phyloP scores from a whole-genome alignment of 78 protist species.

The Dictyostelium purpureum region DNA sequence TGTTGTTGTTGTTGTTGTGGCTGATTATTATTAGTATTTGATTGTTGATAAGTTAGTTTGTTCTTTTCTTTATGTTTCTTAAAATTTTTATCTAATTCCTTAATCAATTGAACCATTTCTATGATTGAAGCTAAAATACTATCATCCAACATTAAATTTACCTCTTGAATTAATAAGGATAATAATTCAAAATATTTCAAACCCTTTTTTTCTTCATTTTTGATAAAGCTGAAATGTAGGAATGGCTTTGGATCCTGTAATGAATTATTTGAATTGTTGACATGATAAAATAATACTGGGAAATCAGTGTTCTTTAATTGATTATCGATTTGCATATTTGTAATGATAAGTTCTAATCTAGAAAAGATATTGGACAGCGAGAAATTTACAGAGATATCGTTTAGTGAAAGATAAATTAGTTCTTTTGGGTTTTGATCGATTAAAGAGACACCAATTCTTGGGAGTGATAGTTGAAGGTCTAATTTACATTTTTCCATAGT shows the following conservation, averaged over 20 bases:
- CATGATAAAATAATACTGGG: conserved; percentile 78
- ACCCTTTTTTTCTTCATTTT: conserved; percentile 65
- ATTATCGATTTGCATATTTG: conserved; percentile 70
- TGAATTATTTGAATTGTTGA: not conserved
- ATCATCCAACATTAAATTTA: conserved; percentile 62
- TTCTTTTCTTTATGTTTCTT: conserved; percentile 8
- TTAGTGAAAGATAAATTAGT: conserved; percentile 50
- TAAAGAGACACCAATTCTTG: conserved; percentile 74
- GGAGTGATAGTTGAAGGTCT: conserved; percentile 12
- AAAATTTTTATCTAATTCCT: not conserved
- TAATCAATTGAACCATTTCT: conserved; percentile 22
- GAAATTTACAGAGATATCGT: conserved; percentile 35
- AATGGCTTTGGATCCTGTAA: conserved; percentile 47
- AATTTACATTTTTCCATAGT: conserved; percentile 12
- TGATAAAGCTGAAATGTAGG: conserved; percentile 64
- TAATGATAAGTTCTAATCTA: conserved; percentile 33
- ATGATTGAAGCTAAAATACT: conserved; percentile 53
- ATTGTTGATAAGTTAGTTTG: too few species aligned
- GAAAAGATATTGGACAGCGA: conserved; percentile 42
- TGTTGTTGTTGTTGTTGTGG: not conserved
- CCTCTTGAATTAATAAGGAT: conserved; percentile 51
- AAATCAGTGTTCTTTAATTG: conserved; percentile 70
- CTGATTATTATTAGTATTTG: not conserved
- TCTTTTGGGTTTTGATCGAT: conserved; percentile 47
- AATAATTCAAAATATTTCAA: conserved; percentile 51